These are phyloP conservation scores for Exserohilum rostratum DNA, from an alignment of 2,329 filamentous ascomycete species.

Conservation along the genomic window DNA sequence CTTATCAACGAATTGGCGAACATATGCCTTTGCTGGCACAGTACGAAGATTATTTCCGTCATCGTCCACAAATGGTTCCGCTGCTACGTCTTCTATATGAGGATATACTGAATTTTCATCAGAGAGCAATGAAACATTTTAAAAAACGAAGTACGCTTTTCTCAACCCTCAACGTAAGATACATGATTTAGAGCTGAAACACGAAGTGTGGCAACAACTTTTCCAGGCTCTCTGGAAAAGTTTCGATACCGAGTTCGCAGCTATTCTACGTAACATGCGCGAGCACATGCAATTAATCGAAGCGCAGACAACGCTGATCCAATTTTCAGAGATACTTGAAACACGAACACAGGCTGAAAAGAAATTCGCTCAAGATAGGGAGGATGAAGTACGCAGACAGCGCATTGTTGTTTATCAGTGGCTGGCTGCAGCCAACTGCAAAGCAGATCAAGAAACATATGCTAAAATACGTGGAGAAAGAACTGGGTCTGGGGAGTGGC, in stretches of 20 bases:
- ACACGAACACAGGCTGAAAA: background rate
- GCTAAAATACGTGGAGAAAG: slow-evolving; percentile 5
- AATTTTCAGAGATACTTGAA: slow-evolving; percentile 13
- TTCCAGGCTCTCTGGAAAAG: slow-evolving; percentile 38
- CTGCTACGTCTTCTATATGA: slow-evolving; percentile 46
- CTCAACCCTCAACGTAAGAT: no score
- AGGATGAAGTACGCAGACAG: background rate
- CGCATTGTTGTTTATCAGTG: background rate
- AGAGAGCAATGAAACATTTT: slow-evolving; percentile 39
- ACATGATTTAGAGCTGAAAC: background rate
- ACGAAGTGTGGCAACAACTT: slow-evolving; percentile 25
- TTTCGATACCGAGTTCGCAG: slow-evolving; percentile 36
- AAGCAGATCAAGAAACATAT: slow-evolving; percentile 2
- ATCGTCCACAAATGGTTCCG: slow-evolving; percentile 36
- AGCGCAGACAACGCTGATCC: slow-evolving; percentile 22
- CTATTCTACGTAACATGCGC: slow-evolving; percentile 32
- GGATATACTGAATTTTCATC: slow-evolving; percentile 51
- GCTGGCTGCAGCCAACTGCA: background rate
- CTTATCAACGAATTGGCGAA: slow-evolving; percentile 50
- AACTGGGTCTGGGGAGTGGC: slow-evolving; percentile 26
- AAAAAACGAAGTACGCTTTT: background rate
- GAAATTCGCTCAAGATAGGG: background rate
- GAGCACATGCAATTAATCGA: slow-evolving; percentile 38
- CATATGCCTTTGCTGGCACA: slow-evolving; percentile 44
- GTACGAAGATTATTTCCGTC: slow-evolving; percentile 40